These are phyloP conservation scores for Pterulicium gracile DNA, from an alignment of 1,284 basidiomycete species.

Conservation along the genomic window DNA sequence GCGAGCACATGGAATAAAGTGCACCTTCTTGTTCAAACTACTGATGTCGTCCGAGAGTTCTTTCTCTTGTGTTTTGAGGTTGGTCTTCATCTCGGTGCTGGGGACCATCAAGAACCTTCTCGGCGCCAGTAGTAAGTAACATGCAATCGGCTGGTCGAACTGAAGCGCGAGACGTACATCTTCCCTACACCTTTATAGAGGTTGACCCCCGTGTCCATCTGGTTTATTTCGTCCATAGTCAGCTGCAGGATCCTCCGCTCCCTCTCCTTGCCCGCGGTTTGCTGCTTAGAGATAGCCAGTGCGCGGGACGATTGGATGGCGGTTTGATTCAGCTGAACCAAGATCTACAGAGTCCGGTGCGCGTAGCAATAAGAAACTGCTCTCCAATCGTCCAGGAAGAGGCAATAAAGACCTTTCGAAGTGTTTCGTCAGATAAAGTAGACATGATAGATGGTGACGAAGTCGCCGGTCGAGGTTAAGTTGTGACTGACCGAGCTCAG, in stretches of 20 bases:
- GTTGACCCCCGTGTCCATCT: conserved; percentile 57
- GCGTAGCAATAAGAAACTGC: not conserved
- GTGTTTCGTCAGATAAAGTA: conserved; percentile 14
- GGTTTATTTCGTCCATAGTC: conserved; percentile 67
- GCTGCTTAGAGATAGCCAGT: conserved; percentile 61
- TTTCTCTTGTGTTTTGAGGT: conserved; percentile 68
- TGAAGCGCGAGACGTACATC: conserved; percentile 45
- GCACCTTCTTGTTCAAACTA: conserved; percentile 71
- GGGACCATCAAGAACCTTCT: conserved; percentile 85
- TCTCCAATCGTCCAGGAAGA: not conserved
- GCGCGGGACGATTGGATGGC: conserved; percentile 74
- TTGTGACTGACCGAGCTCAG: not conserved
- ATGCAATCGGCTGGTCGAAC: not conserved
- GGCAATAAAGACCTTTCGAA: conserved; percentile 7
- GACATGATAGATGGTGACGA: conserved; percentile 12
- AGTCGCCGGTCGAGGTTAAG: not conserved
- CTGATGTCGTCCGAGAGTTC: conserved; percentile 73
- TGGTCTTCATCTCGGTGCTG: conserved; percentile 64
- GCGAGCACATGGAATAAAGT: conserved; percentile 4
- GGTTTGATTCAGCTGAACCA: conserved; percentile 82
- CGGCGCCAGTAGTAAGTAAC: conserved; percentile 2
- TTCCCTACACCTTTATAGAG: conserved; percentile 89
- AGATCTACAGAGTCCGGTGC: conserved; percentile 61
- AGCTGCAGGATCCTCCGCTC: conserved; percentile 82
- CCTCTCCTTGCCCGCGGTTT: conserved; percentile 69